Conservation (phyloP, 495 filamentous ascomycete species). For the Neurospora intermedia region DNA sequence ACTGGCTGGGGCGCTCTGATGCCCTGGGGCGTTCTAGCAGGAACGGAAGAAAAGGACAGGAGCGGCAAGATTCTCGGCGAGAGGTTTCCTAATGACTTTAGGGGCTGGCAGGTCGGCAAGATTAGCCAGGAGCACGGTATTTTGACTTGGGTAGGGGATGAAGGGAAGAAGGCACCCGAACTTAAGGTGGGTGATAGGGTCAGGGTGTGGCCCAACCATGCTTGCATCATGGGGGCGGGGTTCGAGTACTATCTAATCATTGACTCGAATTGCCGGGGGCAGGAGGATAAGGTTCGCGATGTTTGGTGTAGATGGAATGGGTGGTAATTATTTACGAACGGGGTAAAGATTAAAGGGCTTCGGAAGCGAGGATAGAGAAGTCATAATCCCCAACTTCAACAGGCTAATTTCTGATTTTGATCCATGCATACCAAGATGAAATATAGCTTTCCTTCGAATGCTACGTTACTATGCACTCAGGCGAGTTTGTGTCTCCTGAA, state of each 20-base stretch:
- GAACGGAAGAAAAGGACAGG: slow-evolving; percentile 4
- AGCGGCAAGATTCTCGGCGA: not conserved
- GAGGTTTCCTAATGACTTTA: slow-evolving; percentile 28
- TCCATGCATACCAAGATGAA: not conserved
- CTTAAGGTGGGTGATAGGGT: slow-evolving; percentile 50
- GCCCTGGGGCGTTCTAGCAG: slow-evolving; percentile 37
- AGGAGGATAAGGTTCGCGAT: slow-evolving; percentile 52
- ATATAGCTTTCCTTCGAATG: not conserved
- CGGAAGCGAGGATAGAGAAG: not conserved
- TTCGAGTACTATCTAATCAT: slow-evolving; percentile 70
- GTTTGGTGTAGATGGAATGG: slow-evolving; percentile 57
- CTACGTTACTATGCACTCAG: not conserved
- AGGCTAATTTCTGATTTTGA: not conserved
- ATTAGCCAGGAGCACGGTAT: slow-evolving; percentile 62
- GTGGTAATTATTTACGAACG: slow-evolving; percentile 30
- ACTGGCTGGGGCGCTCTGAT: slow-evolving; percentile 63
- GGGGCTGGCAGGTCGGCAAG: slow-evolving; percentile 50
- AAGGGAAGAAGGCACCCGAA: slow-evolving; percentile 34
- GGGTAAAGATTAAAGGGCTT: not conserved
- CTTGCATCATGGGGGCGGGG: slow-evolving; percentile 65
- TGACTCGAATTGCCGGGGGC: slow-evolving; percentile 44
- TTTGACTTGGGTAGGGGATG: slow-evolving; percentile 34
- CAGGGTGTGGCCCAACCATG: slow-evolving; percentile 74
- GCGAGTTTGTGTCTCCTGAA: not conserved
- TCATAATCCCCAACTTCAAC: not conserved